Base-by-base conservation (phyloP, 2,329 filamentous ascomycete species). In the Ciborinia camelliae region DNA sequence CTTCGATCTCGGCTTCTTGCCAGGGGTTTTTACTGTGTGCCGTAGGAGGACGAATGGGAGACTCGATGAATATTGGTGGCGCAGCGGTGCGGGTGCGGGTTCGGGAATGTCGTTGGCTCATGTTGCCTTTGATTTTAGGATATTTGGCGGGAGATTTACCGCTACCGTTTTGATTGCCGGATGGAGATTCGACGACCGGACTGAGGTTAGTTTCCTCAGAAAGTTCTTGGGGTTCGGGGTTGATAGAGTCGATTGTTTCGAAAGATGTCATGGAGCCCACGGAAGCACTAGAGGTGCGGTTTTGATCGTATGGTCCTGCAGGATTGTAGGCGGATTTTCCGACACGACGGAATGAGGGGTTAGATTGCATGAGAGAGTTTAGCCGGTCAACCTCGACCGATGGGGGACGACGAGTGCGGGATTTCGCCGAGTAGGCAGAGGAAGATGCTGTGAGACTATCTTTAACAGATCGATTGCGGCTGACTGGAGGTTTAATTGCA, bases 181-280 rank as follows among this genome's bases (percentile, higher is more conserved):
- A 63, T 7, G 73, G 73, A 28, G 71, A 73, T 63, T 74, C 73
- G 9, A 70, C 67, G 3, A 75, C 73, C 10, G 73, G 73, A 30
- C 72, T 74, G 5, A 74, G 64, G 18, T 72, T 71, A 14, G 62
- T 59, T 15, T 63, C 59, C 12, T 30, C 54, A 37, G 53, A 32
- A 12, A 53, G 52, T 30, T 66, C 61, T 50, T 47, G 35, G 50
- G 62, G 39, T 37, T 65, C 55, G 26, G 66, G 48, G 23, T 66
- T 50, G 63, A 64, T 52, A 26, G 66, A 64, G 35, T 60, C 61
- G 35, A 57, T 28, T 28, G 66, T 64, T 32, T 69, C 67, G 45
- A 69, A 70, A 15, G 68, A 69, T n/a, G 67, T 67, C 45, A 68
- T 64, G 32, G 67, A 68, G 15, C 62, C 66, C 10, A 54, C 32